phyloP scores from a whole-genome alignment of 148 eudicot species.

The Cornus controversa region DNA sequence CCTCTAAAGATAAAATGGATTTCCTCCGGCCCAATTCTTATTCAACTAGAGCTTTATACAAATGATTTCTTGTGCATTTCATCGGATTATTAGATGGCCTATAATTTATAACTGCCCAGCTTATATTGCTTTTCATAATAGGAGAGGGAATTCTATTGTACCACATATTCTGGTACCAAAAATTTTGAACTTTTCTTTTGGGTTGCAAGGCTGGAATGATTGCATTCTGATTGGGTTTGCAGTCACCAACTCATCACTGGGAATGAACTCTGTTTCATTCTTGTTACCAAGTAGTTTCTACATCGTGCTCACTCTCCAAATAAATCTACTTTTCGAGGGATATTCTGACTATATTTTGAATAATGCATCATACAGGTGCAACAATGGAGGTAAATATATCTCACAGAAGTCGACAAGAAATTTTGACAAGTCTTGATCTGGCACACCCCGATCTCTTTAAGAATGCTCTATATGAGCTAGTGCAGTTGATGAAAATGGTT shows the following conservation, averaged over 20 bases:
- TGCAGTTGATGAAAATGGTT: constrained; percentile 80
- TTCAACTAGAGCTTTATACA: not conserved
- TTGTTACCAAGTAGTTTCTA: not conserved
- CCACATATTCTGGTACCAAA: not conserved
- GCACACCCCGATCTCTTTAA: constrained; percentile 70
- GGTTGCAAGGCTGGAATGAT: not conserved
- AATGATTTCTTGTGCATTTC: not conserved
- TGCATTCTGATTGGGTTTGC: not conserved
- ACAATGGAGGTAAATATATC: constrained; percentile 89
- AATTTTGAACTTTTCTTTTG: not conserved
- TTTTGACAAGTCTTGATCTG: constrained; percentile 67
- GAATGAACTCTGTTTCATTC: not conserved
- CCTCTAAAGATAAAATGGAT: not conserved
- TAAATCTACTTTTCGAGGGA: not conserved
- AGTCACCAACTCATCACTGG: no score
- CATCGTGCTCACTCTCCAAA: not conserved
- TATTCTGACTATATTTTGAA: constrained; percentile 9
- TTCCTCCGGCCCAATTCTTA: not conserved
- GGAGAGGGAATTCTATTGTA: not conserved
- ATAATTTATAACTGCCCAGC: no score
- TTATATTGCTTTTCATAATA: not conserved
- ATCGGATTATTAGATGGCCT: not conserved
- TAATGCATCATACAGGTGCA: constrained; percentile 51
- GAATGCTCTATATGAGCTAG: constrained; percentile 64
- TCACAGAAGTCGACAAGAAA: constrained; percentile 70